Evolutionary conservation across 2,329 filamentous ascomycete genomes (phyloP).

Genomic region (Fonsecaea erecta): DNA sequence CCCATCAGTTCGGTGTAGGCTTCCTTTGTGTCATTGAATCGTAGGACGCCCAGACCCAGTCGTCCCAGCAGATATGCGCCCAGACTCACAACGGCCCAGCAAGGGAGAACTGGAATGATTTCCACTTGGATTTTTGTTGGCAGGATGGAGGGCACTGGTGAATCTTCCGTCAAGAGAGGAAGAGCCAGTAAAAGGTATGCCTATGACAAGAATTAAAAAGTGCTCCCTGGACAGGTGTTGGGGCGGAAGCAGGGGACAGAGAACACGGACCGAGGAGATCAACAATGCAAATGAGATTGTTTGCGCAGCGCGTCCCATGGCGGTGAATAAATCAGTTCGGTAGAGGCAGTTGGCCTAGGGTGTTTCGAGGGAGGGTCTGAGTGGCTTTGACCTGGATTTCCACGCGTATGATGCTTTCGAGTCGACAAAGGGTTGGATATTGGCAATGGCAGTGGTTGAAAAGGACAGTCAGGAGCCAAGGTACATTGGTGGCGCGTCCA

Average conservation of each 20-base stretch:
- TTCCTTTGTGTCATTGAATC: conserved; percentile 93
- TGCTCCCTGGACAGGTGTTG: background rate
- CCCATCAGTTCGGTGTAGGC: conserved; percentile 87
- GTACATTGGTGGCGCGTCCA: background rate
- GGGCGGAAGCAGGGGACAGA: background rate
- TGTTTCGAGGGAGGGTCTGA: background rate
- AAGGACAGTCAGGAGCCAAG: conserved; percentile 14
- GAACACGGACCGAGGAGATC: conserved; percentile 28
- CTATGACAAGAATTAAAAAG: conserved; percentile 20
- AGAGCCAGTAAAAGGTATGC: conserved; percentile 37
- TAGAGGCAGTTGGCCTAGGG: background rate
- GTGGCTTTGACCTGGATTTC: background rate
- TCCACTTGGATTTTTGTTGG: conserved; percentile 49
- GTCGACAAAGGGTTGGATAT: background rate
- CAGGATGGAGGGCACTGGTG: conserved; percentile 37
- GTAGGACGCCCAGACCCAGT: conserved; percentile 89
- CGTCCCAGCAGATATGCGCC: conserved; percentile 90
- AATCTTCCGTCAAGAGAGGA: conserved; percentile 36
- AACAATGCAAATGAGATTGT: conserved; percentile 71
- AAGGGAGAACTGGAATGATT: conserved; percentile 86
- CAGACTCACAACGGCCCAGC: conserved; percentile 89
- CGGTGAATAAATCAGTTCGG: background rate
- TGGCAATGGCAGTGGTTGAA: background rate
- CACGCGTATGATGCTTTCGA: background rate
- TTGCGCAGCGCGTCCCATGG: conserved; percentile 92